Conservation (phyloP, 805 yeast genomes). For the Candida xiaguanensis region DNA sequence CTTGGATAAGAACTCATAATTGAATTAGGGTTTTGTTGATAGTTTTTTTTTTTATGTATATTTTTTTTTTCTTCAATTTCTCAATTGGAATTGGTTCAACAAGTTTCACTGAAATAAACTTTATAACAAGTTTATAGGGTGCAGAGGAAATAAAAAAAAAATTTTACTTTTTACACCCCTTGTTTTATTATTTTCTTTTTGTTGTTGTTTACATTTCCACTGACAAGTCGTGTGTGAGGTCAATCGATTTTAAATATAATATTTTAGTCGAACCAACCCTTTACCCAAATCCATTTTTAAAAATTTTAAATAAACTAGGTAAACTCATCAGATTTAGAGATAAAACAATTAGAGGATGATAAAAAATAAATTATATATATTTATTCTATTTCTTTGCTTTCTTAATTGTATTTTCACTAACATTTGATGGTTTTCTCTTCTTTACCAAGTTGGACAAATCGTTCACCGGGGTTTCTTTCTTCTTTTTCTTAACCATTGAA, state of each 20-base stretch:
- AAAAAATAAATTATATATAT: not conserved
- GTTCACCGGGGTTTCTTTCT: constrained; percentile 35
- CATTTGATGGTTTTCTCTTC: constrained; percentile 38
- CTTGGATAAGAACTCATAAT: constrained; percentile 6
- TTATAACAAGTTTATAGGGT: not conserved
- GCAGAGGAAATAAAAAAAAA: not conserved
- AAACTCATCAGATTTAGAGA: not conserved
- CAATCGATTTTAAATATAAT: too few relatives aligned
- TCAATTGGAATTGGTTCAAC: not conserved
- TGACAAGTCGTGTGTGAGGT: not conserved
- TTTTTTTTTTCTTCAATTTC: not conserved
- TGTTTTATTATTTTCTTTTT: constrained; percentile 1
- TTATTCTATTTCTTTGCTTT: not conserved
- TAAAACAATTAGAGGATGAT: too few relatives aligned
- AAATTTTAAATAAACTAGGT: not conserved
- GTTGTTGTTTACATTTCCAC: not conserved
- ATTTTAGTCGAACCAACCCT: not conserved
- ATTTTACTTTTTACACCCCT: not conserved
- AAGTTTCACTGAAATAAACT: not conserved
- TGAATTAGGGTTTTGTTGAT: not conserved
- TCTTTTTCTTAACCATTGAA: constrained; percentile 35
- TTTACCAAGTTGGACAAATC: constrained; percentile 63
- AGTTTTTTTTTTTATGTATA: not conserved
- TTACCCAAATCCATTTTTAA: constrained; percentile 1
- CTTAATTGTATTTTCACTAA: not conserved